Evolutionary conservation across 495 filamentous ascomycete species (phyloP).

Genomic region (Diplogelasinospora grovesii): DNA sequence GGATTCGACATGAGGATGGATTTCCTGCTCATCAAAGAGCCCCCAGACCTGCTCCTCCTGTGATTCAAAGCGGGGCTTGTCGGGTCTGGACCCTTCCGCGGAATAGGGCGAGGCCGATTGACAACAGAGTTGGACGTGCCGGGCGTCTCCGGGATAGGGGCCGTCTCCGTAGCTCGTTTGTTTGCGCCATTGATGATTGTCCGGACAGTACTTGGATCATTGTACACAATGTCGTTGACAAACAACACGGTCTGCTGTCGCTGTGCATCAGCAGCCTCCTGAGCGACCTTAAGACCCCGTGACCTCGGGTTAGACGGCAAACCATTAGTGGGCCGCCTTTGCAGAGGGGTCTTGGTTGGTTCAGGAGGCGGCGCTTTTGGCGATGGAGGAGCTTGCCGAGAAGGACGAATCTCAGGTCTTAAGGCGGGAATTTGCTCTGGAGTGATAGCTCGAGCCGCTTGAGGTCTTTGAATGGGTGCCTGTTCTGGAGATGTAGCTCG

Average conservation of each 20-base stretch:
- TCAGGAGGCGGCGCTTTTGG: slow-evolving; percentile 27
- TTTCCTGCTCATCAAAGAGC: slow-evolving; percentile 34
- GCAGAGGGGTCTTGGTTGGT: slow-evolving; percentile 33
- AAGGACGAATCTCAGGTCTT: slow-evolving; percentile 26
- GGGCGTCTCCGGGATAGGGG: slow-evolving; percentile 9
- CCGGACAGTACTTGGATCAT: slow-evolving; percentile 39
- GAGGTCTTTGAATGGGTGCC: no score
- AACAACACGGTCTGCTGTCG: slow-evolving; percentile 45
- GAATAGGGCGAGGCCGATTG: slow-evolving; percentile 47
- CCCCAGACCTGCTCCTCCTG: slow-evolving; percentile 38
- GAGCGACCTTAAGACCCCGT: slow-evolving; percentile 28
- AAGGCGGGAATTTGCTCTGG: slow-evolving; percentile 1
- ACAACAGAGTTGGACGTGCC: slow-evolving; percentile 34
- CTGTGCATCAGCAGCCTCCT: slow-evolving; percentile 20
- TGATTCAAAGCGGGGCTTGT: slow-evolving; percentile 23
- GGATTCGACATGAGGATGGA: slow-evolving; percentile 36
- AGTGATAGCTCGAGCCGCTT: background rate
- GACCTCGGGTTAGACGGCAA: slow-evolving; percentile 44
- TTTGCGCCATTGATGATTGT: slow-evolving; percentile 38
- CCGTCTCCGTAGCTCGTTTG: slow-evolving; percentile 18
- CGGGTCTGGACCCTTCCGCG: slow-evolving; percentile 37
- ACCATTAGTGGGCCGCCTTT: slow-evolving; percentile 41
- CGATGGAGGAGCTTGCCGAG: slow-evolving; percentile 24
- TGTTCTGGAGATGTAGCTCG: background rate
- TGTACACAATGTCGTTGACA: slow-evolving; percentile 45